Conservation (phyloP, 2,329 filamentous ascomycete species). For the Fusarium mexicanum region DNA sequence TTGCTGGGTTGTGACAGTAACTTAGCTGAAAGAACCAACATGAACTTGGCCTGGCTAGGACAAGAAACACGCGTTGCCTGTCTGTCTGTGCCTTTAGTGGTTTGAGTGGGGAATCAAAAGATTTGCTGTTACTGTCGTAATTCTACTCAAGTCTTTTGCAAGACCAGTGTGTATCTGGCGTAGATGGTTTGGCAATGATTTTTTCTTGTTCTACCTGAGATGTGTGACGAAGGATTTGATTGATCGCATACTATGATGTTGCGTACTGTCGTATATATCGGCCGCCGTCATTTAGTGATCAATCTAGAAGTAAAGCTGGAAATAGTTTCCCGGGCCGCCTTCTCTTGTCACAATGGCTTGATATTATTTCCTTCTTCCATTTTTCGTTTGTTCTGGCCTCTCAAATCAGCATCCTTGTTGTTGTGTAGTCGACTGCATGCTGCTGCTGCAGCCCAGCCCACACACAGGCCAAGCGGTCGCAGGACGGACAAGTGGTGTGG, state of each 20-base stretch:
- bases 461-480: conserved; percentile 40
- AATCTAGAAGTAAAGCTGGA: conserved; percentile 3
- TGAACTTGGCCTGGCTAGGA: conserved; percentile 6
- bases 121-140: conserved; percentile 11
- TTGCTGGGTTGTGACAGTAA: conserved; percentile 10
- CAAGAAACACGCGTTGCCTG: background rate
- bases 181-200: background rate
- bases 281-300: background rate
- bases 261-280: background rate
- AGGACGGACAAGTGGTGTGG: conserved; percentile 40
- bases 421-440: conserved; percentile 13
- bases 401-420: conserved; percentile 27
- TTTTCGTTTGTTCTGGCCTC: background rate
- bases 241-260: background rate
- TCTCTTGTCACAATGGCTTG: conserved; percentile 1
- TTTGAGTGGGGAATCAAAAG: conserved; percentile 3
- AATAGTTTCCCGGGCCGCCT: conserved; percentile 12
- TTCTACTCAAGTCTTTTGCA: conserved; percentile 2
- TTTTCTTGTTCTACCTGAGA: background rate
- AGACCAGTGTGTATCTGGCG: background rate
- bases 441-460: conserved; percentile 33
- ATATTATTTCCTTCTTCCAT: background rate
- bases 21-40: conserved; percentile 7
- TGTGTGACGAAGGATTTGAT: background rate
- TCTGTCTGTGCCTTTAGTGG: conserved; percentile 4